Base-by-base conservation (phyloP, 441 rosid genomes). In the Daphne laureola region DNA sequence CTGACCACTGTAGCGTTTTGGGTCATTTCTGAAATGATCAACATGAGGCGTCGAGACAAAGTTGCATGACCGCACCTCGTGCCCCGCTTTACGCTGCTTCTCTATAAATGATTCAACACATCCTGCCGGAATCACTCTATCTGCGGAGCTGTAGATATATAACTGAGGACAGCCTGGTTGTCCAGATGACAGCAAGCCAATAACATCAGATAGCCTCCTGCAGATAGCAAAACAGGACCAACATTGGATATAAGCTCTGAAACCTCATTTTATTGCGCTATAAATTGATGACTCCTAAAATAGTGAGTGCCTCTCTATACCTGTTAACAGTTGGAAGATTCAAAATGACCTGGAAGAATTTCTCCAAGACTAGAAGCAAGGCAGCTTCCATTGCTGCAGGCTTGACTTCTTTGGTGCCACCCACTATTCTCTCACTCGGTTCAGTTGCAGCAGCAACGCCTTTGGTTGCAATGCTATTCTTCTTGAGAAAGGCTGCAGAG, bases 21-120 rank as follows among this genome's bases (percentile, higher is more conserved):
- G 98, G 70, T 93, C 92, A 70, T 79, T 90, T 66, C 98, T 74
- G 61, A 83, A 93, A 71, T 93, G 98, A 70, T 93, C 98, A 0
- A 93, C 97, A 41, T 93, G 98, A 11, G 98, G 98, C 8, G 98
- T 84, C 7, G 88, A 81, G 57, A 89, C 79, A 70, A 93, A 93
- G 80, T 93, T 82, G 76, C 98, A 90, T 12, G 95, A 81, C 64
- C 80, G 72, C 62, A 93, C 98, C 75, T 79, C 78, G 3, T 62
- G 87, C 46, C 98, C 98, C 0, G 78, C 78, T 72, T 62, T 77
- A 71, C 78, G 74, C 71, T 93, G 97, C 71, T 76, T 72, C 71
- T 83, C 80, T 43, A 93, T 82, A 64, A 93, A 93, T 21, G 89
- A 85, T 67, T 89, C 97, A 46, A 89, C 98, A 3, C 78, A 76